Evolutionary conservation across 371 early-diverging fungal genomes (phyloP).

Genomic region (Mucor velutinosus): DNA sequence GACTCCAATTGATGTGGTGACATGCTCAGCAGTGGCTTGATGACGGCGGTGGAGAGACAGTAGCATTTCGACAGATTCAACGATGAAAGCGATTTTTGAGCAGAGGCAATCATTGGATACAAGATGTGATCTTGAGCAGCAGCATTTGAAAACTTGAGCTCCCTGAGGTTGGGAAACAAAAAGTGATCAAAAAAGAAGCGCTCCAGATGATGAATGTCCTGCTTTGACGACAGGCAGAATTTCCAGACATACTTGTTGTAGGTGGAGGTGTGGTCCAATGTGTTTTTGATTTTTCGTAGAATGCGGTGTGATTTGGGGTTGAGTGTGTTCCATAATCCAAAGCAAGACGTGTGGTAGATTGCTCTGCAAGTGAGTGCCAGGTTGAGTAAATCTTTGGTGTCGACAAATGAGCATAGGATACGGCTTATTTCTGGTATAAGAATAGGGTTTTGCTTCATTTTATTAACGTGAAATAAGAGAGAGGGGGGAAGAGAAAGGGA

Average conservation of each 20-base stretch:
- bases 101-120: constrained; percentile 28
- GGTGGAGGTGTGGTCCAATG: constrained; percentile 28
- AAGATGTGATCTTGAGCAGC: constrained; percentile 45
- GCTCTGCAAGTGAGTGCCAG: constrained; percentile 39
- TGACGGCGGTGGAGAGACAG: constrained; percentile 42
- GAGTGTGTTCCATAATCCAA: constrained; percentile 37
- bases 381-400: constrained; percentile 33
- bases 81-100: constrained; percentile 26
- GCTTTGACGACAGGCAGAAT: constrained; percentile 34
- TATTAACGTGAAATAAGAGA: neutral
- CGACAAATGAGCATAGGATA: constrained; percentile 37
- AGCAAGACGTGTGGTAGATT: constrained; percentile 33
- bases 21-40: constrained; percentile 35
- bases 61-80: constrained; percentile 48
- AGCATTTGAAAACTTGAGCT: constrained; percentile 46
- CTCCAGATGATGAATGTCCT: constrained; percentile 26
- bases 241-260: constrained; percentile 36
- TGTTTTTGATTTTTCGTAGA: constrained; percentile 41
- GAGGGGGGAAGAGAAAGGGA: neutral
- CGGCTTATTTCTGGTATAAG: constrained; percentile 44
- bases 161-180: constrained; percentile 35
- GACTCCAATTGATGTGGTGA: constrained; percentile 29
- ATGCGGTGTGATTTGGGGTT: constrained; percentile 39
- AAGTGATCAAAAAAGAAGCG: constrained; percentile 36
- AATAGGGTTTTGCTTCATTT: constrained; percentile 33